These are phyloP conservation scores for Pseudogymnoascus sp. DNA, from an alignment of 2,329 filamentous ascomycete genomes.

Conservation along the genomic window DNA sequence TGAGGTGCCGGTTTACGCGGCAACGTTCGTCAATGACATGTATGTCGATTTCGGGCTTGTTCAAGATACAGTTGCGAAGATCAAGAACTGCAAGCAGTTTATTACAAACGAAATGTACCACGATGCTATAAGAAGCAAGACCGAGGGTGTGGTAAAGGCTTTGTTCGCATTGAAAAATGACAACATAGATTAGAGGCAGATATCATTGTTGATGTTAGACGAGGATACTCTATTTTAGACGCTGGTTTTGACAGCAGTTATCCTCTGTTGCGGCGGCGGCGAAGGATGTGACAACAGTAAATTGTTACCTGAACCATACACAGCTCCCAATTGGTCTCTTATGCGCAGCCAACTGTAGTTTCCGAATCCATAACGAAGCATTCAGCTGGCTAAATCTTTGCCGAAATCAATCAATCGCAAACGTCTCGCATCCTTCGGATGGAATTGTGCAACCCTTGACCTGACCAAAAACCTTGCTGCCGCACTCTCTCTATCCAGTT, in stretches of 20 bases:
- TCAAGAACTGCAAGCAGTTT: constrained; percentile 71
- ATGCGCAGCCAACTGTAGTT: not conserved
- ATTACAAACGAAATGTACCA: constrained; percentile 86
- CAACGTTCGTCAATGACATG: constrained; percentile 81
- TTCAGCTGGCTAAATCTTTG: constrained; percentile 49
- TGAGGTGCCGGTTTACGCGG: constrained; percentile 77
- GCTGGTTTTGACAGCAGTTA: not conserved
- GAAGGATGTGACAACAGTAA: not conserved
- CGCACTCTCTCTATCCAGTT: constrained; percentile 51
- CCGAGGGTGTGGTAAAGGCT: constrained; percentile 68
- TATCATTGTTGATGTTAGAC: not conserved
- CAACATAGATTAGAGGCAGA: constrained; percentile 41
- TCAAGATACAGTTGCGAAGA: constrained; percentile 62
- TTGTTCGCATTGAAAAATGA: constrained; percentile 72
- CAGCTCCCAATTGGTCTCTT: not conserved
- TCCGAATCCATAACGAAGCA: not conserved
- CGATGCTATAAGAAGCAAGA: constrained; percentile 65
- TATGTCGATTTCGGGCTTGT: constrained; percentile 77
- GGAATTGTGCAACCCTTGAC: constrained; percentile 59
- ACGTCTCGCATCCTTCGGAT: constrained; percentile 53
- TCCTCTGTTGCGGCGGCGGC: not conserved
- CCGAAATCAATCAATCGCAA: constrained; percentile 58
- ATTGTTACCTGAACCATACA: not conserved
- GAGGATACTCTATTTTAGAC: not conserved
- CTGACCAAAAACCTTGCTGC: constrained; percentile 56